Base-by-base conservation (phyloP, 2,329 filamentous ascomycete species). In the Pseudogymnoascus sp. region DNA sequence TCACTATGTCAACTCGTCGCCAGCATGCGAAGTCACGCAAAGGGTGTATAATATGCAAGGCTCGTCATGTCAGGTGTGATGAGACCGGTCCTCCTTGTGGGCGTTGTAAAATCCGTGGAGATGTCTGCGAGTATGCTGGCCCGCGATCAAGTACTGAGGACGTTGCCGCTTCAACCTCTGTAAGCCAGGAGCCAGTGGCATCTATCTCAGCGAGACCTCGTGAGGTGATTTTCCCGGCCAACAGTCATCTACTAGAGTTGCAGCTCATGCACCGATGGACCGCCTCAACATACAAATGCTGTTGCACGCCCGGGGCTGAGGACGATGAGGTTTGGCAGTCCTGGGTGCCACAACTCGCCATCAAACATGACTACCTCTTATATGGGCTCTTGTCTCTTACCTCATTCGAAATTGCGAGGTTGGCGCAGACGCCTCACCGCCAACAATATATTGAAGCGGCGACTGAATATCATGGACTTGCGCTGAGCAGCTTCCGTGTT, bases 31-130 rank as follows among this genome's bases (percentile, higher is more conserved):
- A 62, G 40, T 62, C 60, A 14, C 60, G 60, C 14, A 36, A 38
- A 31, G 60, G 60, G 1, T 62, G 60, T 53, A 21, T 62, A 18
- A 62, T 8, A 4, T 62, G 71, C 67, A 74, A 74, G 64, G 67
- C 67, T 23, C 70, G 73, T 5, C 73, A 74, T 62, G 70, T 74
- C 63, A 53, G 72, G 67, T 74, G 73, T 53, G 73, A 74, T 62
- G 70, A 73, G 61, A 65, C 66, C 2, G 69, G 69, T 5, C 72
- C 72, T 4, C 63, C 66, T 10, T 74, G 72, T 64, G 65, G 64
- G 4, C 68, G 72, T 62, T 74, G 72, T 64, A 64, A 64, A 56
- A 69, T 72, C 21, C 40, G 60, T 16, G 60, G 60, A 16, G 46
- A 42, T 12, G 23, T 5, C 16, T 62, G 60, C 38, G 60, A 62